phyloP scores from a whole-genome alignment of 2,329 filamentous ascomycete genomes.

The Beauveria asiatica region DNA sequence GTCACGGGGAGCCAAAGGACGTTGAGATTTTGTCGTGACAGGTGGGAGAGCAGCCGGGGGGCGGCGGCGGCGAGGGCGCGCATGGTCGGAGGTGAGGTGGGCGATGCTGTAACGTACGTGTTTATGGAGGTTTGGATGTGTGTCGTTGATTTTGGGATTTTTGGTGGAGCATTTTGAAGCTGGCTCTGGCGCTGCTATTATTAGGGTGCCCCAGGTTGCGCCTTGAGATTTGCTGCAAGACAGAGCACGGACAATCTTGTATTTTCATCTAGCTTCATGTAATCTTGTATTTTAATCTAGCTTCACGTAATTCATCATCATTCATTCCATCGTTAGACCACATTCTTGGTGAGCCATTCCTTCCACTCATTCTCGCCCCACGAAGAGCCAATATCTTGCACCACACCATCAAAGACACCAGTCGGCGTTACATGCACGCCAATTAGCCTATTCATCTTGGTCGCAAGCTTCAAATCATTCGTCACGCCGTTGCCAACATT shows the following conservation, averaged over 20 bases:
- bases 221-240: too few relatives aligned
- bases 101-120: not conserved
- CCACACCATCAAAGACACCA: constrained; percentile 77
- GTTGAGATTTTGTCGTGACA: not conserved
- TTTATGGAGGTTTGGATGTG: not conserved
- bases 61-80: not conserved
- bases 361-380: constrained; percentile 79
- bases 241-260: not conserved
- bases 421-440: constrained; percentile 90
- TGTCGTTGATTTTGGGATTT: not conserved
- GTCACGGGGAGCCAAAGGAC: not conserved
- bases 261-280: not conserved
- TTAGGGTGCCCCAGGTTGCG: not conserved
- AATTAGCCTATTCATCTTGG: constrained; percentile 70
- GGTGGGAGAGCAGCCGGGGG: not conserved
- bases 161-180: constrained; percentile 1
- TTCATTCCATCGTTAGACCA: constrained; percentile 26
- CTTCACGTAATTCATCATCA: not conserved
- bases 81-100: not conserved
- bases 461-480: constrained; percentile 72
- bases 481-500: constrained; percentile 80
- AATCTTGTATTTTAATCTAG: not conserved
- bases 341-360: constrained; percentile 62
- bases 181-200: not conserved
- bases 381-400: constrained; percentile 70